These are phyloP conservation scores for Gigaspora rosea DNA, from an alignment of 192 early-diverging fungal genomes.

Conservation along the genomic window DNA sequence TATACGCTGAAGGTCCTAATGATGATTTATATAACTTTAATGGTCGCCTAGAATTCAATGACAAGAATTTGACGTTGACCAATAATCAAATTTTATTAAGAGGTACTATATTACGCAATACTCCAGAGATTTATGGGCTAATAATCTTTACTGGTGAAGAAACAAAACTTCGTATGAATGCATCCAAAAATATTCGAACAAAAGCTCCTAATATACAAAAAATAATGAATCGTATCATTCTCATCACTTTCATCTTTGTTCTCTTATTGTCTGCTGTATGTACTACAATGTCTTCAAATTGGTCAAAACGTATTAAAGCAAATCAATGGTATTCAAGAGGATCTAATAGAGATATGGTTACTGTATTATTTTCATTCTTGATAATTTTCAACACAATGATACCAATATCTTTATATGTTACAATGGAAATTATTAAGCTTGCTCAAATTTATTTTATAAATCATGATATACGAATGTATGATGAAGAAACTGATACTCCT, in stretches of 20 bases:
- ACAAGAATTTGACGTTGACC: conserved; percentile 60
- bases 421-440: conserved; percentile 82
- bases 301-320: conserved; percentile 38
- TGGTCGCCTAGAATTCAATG: conserved; percentile 66
- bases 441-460: conserved; percentile 76
- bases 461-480: conserved; percentile 79
- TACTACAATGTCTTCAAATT: conserved; percentile 52
- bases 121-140: conserved; percentile 76
- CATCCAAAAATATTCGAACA: conserved; percentile 65
- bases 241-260: conserved; percentile 63
- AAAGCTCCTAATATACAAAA: conserved; percentile 79
- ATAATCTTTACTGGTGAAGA: conserved; percentile 74
- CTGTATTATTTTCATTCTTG: conserved; percentile 67
- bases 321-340: conserved; percentile 56
- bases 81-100: conserved; percentile 82
- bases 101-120: conserved; percentile 86
- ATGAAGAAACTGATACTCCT: conserved; percentile 66
- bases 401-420: conserved; percentile 87
- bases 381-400: conserved; percentile 85
- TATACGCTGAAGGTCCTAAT: conserved; percentile 73
- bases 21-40: conserved; percentile 85
- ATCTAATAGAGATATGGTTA: conserved; percentile 37
- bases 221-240: conserved; percentile 77
- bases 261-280: conserved; percentile 57
- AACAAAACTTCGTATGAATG: conserved; percentile 70